Evolutionary conservation across 2,329 filamentous ascomycete genomes (phyloP), one percentile per base, ranked within the genome.

Genomic region (Biscogniauxia mediterranea): DNA sequence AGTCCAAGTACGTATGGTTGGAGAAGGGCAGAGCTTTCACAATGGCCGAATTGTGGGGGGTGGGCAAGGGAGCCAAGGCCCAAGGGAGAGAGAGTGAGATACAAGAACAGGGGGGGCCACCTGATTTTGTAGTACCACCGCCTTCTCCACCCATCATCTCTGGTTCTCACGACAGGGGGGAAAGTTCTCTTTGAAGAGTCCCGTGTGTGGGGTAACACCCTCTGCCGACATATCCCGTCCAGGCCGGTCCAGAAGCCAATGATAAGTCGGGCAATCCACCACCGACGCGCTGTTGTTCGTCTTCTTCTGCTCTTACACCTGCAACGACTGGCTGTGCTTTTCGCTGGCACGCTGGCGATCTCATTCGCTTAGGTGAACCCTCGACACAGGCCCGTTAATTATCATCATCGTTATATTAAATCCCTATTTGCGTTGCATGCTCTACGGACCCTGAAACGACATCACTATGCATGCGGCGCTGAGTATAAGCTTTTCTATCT

Each of bases 161-260:
- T 19, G 23, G 20, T 28, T 54, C 52, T 19, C 28, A 9, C 23
- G 52, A 19, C 52, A 54, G 52, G 25, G 52, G 52, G 28, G 20
- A 21, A 21, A 1, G 20, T 38, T 54, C 54, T 20, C 25, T 49
- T 49, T 56, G 64, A 66, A 61, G 65, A 64, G 65, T 65, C 61
- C 65, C 64, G 63, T 67, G 28, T 67, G 64, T 65, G 63, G 64
- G 64, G 64, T 63, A 60, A 61, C 61, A 59, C 53, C 61, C 64
- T 66, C 61, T 66, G 64, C 66, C 66, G 66, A 67, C 66, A 68
- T 66, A 62, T 68, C 66, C 66, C 64, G 66, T 63, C 38, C 55
- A 54, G 62, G 60, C 65, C 63, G 65, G 64, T 32, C 54, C 46
- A 38, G 61, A 68, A 60, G 64, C 64, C 66, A 66, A 66, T 68